Percentiles rank a stretch among this genome's conserved stretches.
These are phyloP conservation scores for Lichtheimia ornata DNA, from an alignment of 371 early-diverging fungal species.

Conservation along the genomic window DNA sequence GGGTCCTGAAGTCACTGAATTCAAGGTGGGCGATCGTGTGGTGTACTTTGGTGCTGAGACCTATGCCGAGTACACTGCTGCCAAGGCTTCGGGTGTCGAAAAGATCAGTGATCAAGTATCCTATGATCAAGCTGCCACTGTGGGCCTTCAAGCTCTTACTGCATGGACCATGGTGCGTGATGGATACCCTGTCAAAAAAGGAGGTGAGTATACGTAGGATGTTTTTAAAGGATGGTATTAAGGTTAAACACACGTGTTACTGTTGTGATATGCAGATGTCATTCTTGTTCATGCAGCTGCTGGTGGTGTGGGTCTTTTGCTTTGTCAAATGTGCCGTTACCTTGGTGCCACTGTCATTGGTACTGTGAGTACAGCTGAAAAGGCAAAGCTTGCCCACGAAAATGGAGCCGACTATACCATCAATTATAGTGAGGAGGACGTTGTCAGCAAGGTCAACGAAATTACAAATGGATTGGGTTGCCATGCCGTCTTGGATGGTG, in stretches of 20 bases:
- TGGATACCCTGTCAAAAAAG: constrained; percentile 73
- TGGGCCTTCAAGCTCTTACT: constrained; percentile 77
- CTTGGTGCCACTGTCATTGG: constrained; percentile 91
- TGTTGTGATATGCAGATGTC: constrained; percentile 45
- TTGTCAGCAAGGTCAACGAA: constrained; percentile 68
- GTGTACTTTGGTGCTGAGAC: constrained; percentile 67
- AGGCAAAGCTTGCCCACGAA: constrained; percentile 72
- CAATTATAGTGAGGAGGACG: constrained; percentile 69
- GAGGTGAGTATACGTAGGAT: constrained; percentile 25
- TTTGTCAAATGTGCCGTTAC: constrained; percentile 75
- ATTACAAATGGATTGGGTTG: constrained; percentile 82
- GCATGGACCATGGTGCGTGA: constrained; percentile 78
- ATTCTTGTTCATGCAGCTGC: constrained; percentile 92
- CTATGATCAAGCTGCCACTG: constrained; percentile 69
- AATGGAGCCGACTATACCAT: constrained; percentile 83
- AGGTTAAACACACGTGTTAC: background rate
- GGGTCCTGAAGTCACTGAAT: constrained; percentile 64
- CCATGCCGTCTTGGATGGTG: constrained; percentile 89
- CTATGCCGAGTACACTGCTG: constrained; percentile 83
- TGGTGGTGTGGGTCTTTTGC: constrained; percentile 84
- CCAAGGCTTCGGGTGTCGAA: constrained; percentile 38
- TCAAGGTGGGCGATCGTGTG: constrained; percentile 84
- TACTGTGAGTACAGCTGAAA: constrained; percentile 82
- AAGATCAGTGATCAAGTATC: constrained; percentile 61
- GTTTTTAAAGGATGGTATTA: background rate